phyloP scores from a whole-genome alignment of 2,329 filamentous ascomycete genomes.

The Pseudogymnoascus sp. region DNA sequence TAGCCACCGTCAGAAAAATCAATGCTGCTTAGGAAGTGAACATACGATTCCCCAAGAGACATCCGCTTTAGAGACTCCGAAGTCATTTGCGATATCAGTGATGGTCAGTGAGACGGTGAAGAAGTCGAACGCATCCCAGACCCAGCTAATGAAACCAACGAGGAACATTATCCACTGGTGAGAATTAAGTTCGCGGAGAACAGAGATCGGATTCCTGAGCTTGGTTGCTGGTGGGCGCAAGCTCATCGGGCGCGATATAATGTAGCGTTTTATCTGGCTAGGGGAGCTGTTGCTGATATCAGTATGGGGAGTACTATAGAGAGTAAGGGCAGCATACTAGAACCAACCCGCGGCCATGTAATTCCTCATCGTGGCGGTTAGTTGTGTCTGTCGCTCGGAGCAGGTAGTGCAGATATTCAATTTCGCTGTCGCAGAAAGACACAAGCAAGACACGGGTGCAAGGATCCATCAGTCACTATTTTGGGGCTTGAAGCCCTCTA shows the following conservation, averaged over 20 bases:
- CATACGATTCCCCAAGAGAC: conserved; percentile 5
- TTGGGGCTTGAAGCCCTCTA: neutral
- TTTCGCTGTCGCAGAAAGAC: neutral
- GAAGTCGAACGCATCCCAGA: conserved; percentile 70
- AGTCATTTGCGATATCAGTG: conserved; percentile 42
- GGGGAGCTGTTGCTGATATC: neutral
- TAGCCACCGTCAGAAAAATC: neutral
- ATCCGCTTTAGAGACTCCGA: neutral
- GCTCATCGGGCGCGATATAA: neutral
- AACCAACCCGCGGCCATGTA: neutral
- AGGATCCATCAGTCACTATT: neutral
- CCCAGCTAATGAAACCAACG: neutral
- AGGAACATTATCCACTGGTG: neutral
- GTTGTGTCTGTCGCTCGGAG: neutral
- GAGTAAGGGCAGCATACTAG: neutral
- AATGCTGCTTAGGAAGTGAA: neutral
- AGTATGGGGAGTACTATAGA: neutral
- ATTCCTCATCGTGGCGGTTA: neutral
- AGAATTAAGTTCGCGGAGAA: neutral
- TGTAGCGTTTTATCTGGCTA: conserved; percentile 2
- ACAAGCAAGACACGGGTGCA: neutral
- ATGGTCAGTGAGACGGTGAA: conserved; percentile 71
- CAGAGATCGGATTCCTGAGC: neutral
- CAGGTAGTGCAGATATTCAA: neutral
- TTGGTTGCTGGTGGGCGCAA: neutral